A percentile compares a stretch with the other conserved stretches of the same genome.
Conservation (phyloP, 2,329 filamentous ascomycete species). For the Epicoccum nigrum region DNA sequence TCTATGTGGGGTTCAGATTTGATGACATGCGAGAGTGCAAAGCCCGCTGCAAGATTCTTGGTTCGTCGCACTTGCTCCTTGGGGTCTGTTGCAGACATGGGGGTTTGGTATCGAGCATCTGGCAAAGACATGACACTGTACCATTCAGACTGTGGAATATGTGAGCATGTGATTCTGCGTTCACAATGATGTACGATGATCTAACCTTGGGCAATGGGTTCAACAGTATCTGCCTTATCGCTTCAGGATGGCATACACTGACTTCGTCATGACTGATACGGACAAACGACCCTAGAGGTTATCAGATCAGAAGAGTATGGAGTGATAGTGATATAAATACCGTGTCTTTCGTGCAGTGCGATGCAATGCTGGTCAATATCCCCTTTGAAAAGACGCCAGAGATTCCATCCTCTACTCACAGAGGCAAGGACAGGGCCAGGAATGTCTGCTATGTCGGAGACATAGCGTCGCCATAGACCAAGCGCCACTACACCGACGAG, state of each 20-base stretch:
- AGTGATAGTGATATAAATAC: background rate
- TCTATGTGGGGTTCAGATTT: constrained; percentile 1
- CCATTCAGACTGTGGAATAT: constrained; percentile 31
- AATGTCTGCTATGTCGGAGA: background rate
- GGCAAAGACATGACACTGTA: constrained; percentile 49
- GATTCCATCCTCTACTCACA: background rate
- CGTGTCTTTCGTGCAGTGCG: background rate
- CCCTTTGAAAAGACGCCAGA: background rate
- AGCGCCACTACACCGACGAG: background rate
- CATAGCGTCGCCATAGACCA: background rate
- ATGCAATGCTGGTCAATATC: constrained; percentile 4
- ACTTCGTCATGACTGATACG: constrained; percentile 54
- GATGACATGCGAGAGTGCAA: constrained; percentile 39
- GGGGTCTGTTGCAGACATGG: constrained; percentile 49
- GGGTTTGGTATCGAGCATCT: constrained; percentile 50
- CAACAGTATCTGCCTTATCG: constrained; percentile 46
- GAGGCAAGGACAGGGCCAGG: background rate
- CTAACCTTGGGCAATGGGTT: constrained; percentile 43
- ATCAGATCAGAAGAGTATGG: background rate
- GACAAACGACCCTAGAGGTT: constrained; percentile 40
- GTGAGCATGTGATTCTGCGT: background rate
- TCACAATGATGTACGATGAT: background rate
- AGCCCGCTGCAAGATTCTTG: constrained; percentile 22
- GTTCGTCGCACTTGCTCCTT: constrained; percentile 39
- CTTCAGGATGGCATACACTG: constrained; percentile 53